These are phyloP conservation scores for Histomonas meleagridis DNA, from an alignment of 208 protist species.

Conservation along the genomic window DNA sequence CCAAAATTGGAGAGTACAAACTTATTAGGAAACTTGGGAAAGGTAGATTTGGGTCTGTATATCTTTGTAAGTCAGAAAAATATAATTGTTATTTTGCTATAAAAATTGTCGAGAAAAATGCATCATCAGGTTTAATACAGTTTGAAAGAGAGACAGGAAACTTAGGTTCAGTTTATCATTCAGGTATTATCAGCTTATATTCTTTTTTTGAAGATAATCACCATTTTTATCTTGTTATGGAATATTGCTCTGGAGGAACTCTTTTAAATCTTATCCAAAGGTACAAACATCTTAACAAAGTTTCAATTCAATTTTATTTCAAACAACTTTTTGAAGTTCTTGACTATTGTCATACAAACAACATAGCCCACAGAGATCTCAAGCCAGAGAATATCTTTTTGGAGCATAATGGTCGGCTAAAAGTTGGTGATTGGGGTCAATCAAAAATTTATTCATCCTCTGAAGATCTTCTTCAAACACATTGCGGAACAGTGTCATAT, in stretches of 20 bases:
- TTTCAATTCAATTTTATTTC: background rate
- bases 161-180: background rate
- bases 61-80: background rate
- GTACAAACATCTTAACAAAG: background rate
- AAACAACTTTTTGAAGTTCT: background rate
- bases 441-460: too few species aligned
- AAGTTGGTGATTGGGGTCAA: too few species aligned
- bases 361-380: background rate
- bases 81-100: background rate
- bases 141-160: background rate
- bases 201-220: background rate
- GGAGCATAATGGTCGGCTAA: too few species aligned
- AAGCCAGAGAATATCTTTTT: background rate
- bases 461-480: background rate
- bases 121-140: too few species aligned
- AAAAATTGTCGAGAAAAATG: background rate
- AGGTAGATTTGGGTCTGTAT: background rate
- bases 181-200: background rate
- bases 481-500: background rate
- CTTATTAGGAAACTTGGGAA: background rate
- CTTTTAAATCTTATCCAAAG: background rate
- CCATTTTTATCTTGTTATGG: constrained; percentile 7
- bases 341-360: background rate
- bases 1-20: background rate
- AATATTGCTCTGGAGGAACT: background rate